Conservation (phyloP, 2,329 filamentous ascomycete genomes). For the Fusarium sulawesiense region DNA sequence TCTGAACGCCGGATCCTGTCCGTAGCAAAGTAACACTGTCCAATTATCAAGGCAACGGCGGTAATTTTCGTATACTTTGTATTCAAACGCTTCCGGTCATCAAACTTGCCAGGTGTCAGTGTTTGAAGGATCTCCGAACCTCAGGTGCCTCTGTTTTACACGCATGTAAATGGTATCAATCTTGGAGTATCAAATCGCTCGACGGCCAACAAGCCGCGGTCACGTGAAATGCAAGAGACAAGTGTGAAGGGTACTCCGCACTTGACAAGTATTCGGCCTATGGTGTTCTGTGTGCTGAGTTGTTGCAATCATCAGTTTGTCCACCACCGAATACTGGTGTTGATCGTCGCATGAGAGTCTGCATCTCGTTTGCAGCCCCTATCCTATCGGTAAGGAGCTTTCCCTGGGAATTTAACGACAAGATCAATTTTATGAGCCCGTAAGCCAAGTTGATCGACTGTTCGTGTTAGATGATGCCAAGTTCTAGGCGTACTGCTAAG, state of each 20-base stretch:
- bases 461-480: background rate
- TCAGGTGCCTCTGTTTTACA: background rate
- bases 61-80: background rate
- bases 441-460: background rate
- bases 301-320: background rate
- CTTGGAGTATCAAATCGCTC: background rate
- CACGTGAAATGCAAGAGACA: background rate
- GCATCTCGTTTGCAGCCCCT: background rate
- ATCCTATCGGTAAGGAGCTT: background rate
- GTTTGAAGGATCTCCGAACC: background rate
- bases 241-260: background rate
- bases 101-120: background rate
- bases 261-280: background rate
- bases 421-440: background rate
- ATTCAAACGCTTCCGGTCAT: background rate
- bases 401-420: background rate
- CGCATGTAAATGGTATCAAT: background rate
- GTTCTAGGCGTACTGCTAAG: background rate
- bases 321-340: background rate
- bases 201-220: background rate
- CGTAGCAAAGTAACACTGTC: background rate
- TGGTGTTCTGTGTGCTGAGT: background rate
- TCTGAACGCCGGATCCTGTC: background rate
- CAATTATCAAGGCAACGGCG: background rate
- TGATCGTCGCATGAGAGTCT: background rate